phyloP scores from a whole-genome alignment of 495 filamentous ascomycete species.

The Platismatia glauca region DNA sequence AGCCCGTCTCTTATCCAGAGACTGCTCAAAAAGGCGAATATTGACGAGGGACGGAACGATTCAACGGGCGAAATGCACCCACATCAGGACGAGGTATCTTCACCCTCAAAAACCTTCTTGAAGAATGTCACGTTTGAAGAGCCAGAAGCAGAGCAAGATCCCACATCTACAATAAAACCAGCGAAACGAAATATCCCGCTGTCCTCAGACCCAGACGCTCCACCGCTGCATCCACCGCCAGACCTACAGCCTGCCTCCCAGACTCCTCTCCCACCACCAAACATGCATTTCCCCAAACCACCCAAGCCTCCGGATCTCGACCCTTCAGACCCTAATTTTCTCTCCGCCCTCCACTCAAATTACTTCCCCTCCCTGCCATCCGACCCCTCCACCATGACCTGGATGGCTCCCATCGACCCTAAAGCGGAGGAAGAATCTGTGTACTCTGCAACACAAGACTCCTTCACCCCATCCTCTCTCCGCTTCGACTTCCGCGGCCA shows the following conservation, averaged over 20 bases:
- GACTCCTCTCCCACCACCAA: constrained; percentile 21
- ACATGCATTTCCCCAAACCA: constrained; percentile 53
- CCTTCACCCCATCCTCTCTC: constrained; percentile 64
- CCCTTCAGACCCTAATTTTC: constrained; percentile 71
- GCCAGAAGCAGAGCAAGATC: constrained; percentile 1
- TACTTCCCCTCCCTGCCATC: constrained; percentile 84
- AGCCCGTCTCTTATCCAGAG: constrained; percentile 63
- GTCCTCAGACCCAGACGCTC: constrained; percentile 27
- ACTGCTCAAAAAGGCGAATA: constrained; percentile 67
- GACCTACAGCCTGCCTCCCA: constrained; percentile 38
- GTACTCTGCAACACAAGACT: constrained; percentile 67
- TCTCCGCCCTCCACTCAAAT: constrained; percentile 71
- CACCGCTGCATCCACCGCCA: constrained; percentile 30
- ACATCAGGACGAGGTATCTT: background rate
- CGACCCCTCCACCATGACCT: constrained; percentile 77
- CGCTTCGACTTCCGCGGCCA: constrained; percentile 81
- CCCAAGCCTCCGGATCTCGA: constrained; percentile 60
- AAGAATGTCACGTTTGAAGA: constrained; percentile 19
- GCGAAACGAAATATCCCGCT: background rate
- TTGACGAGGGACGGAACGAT: constrained; percentile 51
- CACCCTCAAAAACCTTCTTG: background rate
- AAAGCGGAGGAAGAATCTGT: constrained; percentile 54
- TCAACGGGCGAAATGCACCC: constrained; percentile 17
- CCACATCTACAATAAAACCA: constrained; percentile 19
- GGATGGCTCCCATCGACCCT: constrained; percentile 65